Base-by-base conservation (phyloP, 345 rosid species). In the Eucalyptus dawsonii region DNA sequence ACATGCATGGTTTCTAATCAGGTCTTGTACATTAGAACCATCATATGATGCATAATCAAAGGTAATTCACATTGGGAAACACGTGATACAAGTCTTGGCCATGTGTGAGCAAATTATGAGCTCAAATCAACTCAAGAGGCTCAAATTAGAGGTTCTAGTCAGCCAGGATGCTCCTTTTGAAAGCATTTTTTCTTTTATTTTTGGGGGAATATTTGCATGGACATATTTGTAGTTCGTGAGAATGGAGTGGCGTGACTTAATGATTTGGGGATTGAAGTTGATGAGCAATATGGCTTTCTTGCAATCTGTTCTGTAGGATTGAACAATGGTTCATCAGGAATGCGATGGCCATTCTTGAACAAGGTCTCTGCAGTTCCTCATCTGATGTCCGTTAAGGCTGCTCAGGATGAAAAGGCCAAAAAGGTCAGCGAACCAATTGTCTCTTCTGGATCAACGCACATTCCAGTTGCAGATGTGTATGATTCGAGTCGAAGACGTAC, bases 321-420 rank as follows among this genome's bases (percentile, higher is more conserved):
- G 45, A 19, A 37, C 83, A 37, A 37, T 37, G 83, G 45, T 72
- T 19, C 83, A 72, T 37, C 83, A 56, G 88, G 80, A 58, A 87
- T 89, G 14, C 94, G 89, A 47, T 92, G 95, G 96, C 93, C 96
- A 60, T 93, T 92, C 89, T 56, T 90, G 65, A 92, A 90, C 91
- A 92, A 93, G 91, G 92, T 91, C 85, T 90, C 93, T 86, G 91
- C 94, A 49, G 89, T 90, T 90, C 90, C 93, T 86, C 93, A 92
- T 11, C 69, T 88, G 87, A 92, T 92, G 93, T 89, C 91, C 47
- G 91, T 95, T 40, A 92, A 91, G 91, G 90, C 89, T 90, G 86
- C 90, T 90, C 95, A 90, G 88, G 96, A 92, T 65, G 93, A 94
- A 76, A 92, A 92, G 91, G 85, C 65, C 54, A 89, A 88, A 58